Conservation (phyloP, 2,329 filamentous ascomycete species). For the Nemania serpens region DNA sequence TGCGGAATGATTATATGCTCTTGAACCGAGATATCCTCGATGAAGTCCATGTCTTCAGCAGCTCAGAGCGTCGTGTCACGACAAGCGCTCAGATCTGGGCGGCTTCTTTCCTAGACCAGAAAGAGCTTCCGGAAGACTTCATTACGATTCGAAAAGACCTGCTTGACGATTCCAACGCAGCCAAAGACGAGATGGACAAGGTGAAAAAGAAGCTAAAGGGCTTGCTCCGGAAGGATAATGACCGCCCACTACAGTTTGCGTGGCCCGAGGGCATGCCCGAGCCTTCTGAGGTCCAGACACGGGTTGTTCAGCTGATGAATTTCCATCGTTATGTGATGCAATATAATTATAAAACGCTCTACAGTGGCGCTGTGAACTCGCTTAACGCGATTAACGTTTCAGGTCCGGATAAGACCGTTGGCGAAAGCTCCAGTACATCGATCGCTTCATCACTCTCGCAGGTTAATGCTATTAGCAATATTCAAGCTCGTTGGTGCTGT, state of each 20-base stretch:
- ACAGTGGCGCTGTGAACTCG: constrained; percentile 67
- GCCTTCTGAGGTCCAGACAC: constrained; percentile 87
- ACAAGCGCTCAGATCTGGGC: constrained; percentile 98
- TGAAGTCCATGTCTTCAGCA: constrained; percentile 93
- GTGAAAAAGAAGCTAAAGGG: constrained; percentile 99
- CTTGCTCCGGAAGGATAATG: constrained; percentile 86
- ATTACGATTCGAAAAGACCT: constrained; percentile 93
- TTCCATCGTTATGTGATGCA: constrained; percentile 96
- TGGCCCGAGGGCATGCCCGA: constrained; percentile 96
- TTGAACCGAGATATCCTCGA: constrained; percentile 92
- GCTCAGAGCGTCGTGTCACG: constrained; percentile 90
- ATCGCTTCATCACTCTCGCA: constrained; percentile 60
- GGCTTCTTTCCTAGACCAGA: constrained; percentile 82
- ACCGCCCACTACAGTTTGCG: constrained; percentile 93
- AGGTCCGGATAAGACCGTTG: constrained; percentile 51
- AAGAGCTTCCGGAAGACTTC: constrained; percentile 82
- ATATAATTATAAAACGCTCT: constrained; percentile 84
- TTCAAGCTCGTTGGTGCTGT: constrained; percentile 94
- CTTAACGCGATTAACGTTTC: constrained; percentile 61
- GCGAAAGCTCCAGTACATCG: constrained; percentile 49
- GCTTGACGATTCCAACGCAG: constrained; percentile 95
- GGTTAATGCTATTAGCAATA: constrained; percentile 66
- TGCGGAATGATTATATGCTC: constrained; percentile 90
- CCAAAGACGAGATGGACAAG: constrained; percentile 99
- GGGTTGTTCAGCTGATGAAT: constrained; percentile 95